Percentiles rank a stretch among this genome's conserved stretches.
phyloP scores from a whole-genome alignment of 805 yeast species.

The Cyberlindnera meyerae region DNA sequence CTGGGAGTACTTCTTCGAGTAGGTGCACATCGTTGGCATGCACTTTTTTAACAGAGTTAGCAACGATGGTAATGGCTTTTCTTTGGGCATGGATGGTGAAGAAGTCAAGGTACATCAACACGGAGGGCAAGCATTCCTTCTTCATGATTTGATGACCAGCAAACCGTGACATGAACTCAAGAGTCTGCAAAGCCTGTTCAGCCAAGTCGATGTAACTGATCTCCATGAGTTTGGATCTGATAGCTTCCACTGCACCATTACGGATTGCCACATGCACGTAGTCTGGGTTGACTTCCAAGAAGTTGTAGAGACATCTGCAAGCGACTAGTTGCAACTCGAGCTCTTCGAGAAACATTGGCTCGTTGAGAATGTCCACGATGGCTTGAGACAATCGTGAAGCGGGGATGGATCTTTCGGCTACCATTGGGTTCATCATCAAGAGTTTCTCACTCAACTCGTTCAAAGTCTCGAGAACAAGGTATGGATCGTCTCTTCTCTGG shows the following conservation, averaged over 20 bases:
- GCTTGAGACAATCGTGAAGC: conserved; percentile 48
- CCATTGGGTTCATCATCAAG: conserved; percentile 61
- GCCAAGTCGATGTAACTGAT: conserved; percentile 85
- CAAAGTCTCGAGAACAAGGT: conserved; percentile 55
- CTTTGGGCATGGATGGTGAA: conserved; percentile 87
- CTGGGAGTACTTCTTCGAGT: conserved; percentile 54
- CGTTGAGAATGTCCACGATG: conserved; percentile 53
- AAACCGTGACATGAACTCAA: conserved; percentile 58
- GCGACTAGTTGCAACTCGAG: conserved; percentile 79
- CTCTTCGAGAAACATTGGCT: conserved; percentile 54
- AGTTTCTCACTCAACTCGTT: conserved; percentile 60
- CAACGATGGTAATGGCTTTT: conserved; percentile 67
- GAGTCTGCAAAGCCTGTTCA: conserved; percentile 79
- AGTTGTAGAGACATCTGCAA: conserved; percentile 77
- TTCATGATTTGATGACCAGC: conserved; percentile 47
- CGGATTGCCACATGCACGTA: conserved; percentile 57
- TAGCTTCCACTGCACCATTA: conserved; percentile 59
- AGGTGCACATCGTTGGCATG: conserved; percentile 39
- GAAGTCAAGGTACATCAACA: conserved; percentile 76
- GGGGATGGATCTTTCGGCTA: conserved; percentile 63
- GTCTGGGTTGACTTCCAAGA: conserved; percentile 69
- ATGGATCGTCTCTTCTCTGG: conserved; percentile 45
- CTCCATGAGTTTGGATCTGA: conserved; percentile 63
- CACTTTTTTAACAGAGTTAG: conserved; percentile 58
- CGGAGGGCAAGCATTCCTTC: conserved; percentile 58